Evolutionary conservation across 2,329 filamentous ascomycete genomes (phyloP), one percentile per base, ranked within the genome.

Genomic region (Botrytis galanthina): DNA sequence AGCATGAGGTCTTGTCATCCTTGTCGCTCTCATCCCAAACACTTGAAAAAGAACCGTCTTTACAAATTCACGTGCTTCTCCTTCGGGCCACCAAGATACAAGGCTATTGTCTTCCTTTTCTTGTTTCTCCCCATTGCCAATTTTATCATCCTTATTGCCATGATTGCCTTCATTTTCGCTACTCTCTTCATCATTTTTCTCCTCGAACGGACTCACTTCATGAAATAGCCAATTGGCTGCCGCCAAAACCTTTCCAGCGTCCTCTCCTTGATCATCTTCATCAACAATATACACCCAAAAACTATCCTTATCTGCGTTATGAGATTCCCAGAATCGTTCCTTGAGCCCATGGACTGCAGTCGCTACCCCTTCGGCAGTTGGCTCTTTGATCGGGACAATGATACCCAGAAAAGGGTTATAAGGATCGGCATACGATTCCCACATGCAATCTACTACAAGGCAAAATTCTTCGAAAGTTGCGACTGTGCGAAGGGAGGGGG

Each of bases 1-100:
- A 46, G 51, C 37, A n/a, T 70, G 54, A 44, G 54, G 68, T 44
- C 68, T 70, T n/a, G 22, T 20, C 68, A 70, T 60, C 1, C 68
- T 39, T 9, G 10, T 18, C 4, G 5, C 37, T 48, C 39, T 42
- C 10, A 46, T 20, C 1, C 35, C 37, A 48, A 60, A 70, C 3
- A 70, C 16, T 35, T 46, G 37, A 1, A 2, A 22, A 10, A 70
- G 22, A 35, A 61, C 20, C 10, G 1, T 22, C 10, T 32, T 37
- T 3, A 42, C 32, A 20, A 70, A 70, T 1, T 61, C 54, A 4
- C 68, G 68, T 26, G 35, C 68, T 44, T 70, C 68, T 18, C 68
- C 37, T 60, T 70, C 68, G n/a, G 68, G 68, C 20, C 37, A 60
- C 68, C 20, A 70, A 35, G n/a, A 46, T 8, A 20, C 1, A 44